Conservation (phyloP, 1,284 basidiomycete genomes). For the Austroboletus novae-zelandiae region DNA sequence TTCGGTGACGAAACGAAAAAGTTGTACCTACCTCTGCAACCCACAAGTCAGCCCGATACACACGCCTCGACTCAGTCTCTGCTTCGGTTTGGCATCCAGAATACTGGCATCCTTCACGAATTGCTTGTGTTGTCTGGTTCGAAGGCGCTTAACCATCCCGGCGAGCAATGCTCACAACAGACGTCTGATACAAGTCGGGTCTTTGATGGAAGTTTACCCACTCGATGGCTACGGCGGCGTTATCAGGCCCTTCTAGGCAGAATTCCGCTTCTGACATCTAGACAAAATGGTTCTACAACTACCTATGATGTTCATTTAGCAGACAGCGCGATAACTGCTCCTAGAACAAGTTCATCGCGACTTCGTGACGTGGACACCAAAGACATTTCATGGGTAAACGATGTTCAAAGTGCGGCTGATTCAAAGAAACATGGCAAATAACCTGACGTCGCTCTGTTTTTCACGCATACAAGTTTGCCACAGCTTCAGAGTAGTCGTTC, state of each 20-base stretch:
- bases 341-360: slow-evolving; percentile 17
- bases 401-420: slow-evolving; percentile 7
- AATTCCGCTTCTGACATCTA: slow-evolving; percentile 54
- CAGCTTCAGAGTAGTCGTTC: not conserved
- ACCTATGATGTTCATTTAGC: slow-evolving; percentile 34
- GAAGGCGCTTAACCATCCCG: slow-evolving; percentile 1
- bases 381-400: slow-evolving; percentile 37
- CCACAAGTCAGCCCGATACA: not conserved
- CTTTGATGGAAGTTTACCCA: slow-evolving; percentile 35
- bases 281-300: slow-evolving; percentile 4
- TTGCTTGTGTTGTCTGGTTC: slow-evolving; percentile 46
- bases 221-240: slow-evolving; percentile 64
- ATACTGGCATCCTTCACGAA: slow-evolving; percentile 43
- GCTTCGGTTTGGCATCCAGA: slow-evolving; percentile 45
- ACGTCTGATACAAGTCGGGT: slow-evolving; percentile 7
- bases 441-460: not conserved
- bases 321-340: slow-evolving; percentile 24
- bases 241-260: slow-evolving; percentile 59
- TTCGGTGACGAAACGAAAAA: slow-evolving; percentile 56
- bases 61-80: slow-evolving; percentile 17
- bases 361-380: slow-evolving; percentile 27
- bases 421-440: slow-evolving; percentile 6
- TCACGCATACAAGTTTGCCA: not conserved
- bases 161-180: slow-evolving; percentile 11
- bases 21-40: slow-evolving; percentile 47